These are phyloP conservation scores for Leccinum colubrinum DNA, from an alignment of 1,284 basidiomycete species.

Conservation along the genomic window DNA sequence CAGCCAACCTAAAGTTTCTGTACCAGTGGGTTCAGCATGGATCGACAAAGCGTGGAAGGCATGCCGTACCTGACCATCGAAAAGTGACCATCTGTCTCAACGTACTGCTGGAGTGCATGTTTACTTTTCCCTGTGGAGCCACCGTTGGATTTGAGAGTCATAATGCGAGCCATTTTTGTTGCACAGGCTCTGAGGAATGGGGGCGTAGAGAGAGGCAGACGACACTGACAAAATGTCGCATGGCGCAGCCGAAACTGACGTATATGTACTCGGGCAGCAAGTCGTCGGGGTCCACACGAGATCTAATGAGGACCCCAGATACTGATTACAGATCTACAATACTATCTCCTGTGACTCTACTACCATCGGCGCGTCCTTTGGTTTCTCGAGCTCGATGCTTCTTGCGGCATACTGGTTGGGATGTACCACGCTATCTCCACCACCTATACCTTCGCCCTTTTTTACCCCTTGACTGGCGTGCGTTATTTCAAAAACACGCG, in stretches of 20 bases:
- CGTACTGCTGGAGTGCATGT: conserved; percentile 76
- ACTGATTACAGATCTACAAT: conserved; percentile 9
- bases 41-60: conserved; percentile 14
- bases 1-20: conserved; percentile 97
- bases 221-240: conserved; percentile 26
- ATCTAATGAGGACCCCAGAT: conserved; percentile 14
- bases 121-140: conserved; percentile 17
- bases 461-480: conserved; percentile 74
- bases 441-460: conserved; percentile 89
- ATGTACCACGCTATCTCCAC: conserved; percentile 89
- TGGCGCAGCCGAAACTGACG: conserved; percentile 5
- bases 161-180: conserved; percentile 24
- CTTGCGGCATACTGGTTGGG: conserved; percentile 84
- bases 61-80: conserved; percentile 81
- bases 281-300: conserved; percentile 18
- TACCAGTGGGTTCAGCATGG: conserved; percentile 15
- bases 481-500: conserved; percentile 94
- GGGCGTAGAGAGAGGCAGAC: conserved; percentile 24
- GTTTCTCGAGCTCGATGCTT: conserved; percentile 65
- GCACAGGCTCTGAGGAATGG: conserved; percentile 1
- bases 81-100: conserved; percentile 90
- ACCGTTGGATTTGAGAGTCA: conserved; percentile 33
- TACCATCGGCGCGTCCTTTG: conserved; percentile 28
- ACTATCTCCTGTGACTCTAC: conserved; percentile 17
- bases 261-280: conserved; percentile 8